These are phyloP conservation scores for Ophiocordyceps australis DNA, from an alignment of 2,329 filamentous ascomycete species.

Conservation along the genomic window DNA sequence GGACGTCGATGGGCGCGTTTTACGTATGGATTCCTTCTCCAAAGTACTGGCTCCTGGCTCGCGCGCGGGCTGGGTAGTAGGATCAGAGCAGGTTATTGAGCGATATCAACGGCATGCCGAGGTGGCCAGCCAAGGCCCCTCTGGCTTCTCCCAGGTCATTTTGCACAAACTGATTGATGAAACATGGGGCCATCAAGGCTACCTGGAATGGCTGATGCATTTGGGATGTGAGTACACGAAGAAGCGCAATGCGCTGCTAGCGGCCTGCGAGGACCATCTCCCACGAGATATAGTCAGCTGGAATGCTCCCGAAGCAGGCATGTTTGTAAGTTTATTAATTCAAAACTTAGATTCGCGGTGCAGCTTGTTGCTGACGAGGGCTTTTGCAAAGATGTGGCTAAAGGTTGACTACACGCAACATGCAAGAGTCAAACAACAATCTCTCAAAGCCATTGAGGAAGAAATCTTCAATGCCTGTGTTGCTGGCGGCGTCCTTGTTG, in stretches of 20 bases:
- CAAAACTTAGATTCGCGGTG: too few species aligned
- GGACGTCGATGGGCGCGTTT: slow-evolving; percentile 71
- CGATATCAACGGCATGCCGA: slow-evolving; percentile 71
- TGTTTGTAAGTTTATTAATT: slow-evolving; percentile 91
- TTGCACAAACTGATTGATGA: slow-evolving; percentile 85
- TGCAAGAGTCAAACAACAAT: slow-evolving; percentile 33
- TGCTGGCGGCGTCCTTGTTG: slow-evolving; percentile 60
- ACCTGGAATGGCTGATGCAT: slow-evolving; percentile 75
- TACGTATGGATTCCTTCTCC: slow-evolving; percentile 85
- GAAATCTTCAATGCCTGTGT: slow-evolving; percentile 69
- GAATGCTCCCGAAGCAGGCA: slow-evolving; percentile 67
- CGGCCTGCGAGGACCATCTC: slow-evolving; percentile 62
- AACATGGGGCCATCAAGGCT: slow-evolving; percentile 83
- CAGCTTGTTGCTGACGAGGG: too few species aligned
- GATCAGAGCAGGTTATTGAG: slow-evolving; percentile 67
- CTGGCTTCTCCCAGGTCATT: slow-evolving; percentile 67
- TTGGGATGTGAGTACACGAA: slow-evolving; percentile 66
- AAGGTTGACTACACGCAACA: slow-evolving; percentile 48
- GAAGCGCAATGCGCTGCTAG: slow-evolving; percentile 58
- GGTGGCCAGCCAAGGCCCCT: slow-evolving; percentile 67
- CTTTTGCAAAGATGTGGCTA: slow-evolving; percentile 45
- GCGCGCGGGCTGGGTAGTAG: slow-evolving; percentile 78
- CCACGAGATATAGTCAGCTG: slow-evolving; percentile 61
- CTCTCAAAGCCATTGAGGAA: slow-evolving; percentile 56
- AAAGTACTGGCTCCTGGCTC: slow-evolving; percentile 78